These are phyloP conservation scores for Plasmodium inui DNA, from an alignment of 169 alveolate species.

Conservation along the genomic window DNA sequence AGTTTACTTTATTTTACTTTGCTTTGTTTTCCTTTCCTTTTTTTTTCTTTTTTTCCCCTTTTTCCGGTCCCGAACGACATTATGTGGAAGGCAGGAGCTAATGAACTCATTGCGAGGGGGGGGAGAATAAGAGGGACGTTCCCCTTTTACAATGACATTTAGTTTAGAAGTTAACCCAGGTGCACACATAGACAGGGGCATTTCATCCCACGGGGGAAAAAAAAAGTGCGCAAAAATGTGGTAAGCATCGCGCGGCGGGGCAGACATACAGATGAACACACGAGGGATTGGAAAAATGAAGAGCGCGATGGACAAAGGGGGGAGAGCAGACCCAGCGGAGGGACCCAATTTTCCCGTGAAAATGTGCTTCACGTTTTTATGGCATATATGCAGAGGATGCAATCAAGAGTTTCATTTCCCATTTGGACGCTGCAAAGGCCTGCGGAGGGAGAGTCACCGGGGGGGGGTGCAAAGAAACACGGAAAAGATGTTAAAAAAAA, in stretches of 20 bases:
- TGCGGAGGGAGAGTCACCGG: neutral
- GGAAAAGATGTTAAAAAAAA: neutral
- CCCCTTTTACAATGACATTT: neutral
- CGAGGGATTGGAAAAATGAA: neutral
- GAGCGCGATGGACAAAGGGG: neutral
- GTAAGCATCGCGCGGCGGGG: neutral
- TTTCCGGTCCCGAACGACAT: neutral
- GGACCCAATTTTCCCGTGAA: neutral
- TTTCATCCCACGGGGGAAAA: neutral
- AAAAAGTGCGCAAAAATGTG: neutral
- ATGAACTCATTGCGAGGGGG: neutral
- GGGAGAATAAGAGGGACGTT: neutral
- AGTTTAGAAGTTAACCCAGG: neutral
- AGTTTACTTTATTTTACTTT: too few species aligned
- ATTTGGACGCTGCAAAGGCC: constrained; percentile 85
- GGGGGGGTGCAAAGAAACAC: neutral
- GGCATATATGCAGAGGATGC: constrained; percentile 86
- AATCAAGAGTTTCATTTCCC: constrained; percentile 84
- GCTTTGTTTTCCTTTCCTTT: neutral
- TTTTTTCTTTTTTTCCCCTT: neutral
- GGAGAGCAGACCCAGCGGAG: neutral
- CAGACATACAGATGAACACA: neutral
- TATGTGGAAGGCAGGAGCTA: neutral
- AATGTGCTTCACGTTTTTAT: constrained; percentile 76
- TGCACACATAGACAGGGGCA: constrained; percentile 5